Evolutionary conservation across 2,329 filamentous ascomycete species (phyloP).

Genomic region (Cordyceps farinosa): DNA sequence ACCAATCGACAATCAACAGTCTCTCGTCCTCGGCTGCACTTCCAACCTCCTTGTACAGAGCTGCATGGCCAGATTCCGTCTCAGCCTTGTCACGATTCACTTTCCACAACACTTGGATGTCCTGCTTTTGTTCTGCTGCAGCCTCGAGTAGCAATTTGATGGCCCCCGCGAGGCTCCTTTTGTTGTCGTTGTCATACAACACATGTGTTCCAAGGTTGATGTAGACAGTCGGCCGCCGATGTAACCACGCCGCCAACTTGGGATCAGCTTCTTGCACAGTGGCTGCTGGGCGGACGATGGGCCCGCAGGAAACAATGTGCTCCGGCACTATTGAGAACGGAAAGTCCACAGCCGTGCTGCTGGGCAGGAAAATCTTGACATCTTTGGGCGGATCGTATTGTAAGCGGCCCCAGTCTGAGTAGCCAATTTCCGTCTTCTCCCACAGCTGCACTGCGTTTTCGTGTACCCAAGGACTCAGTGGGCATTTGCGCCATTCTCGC

Average conservation of each 20-base stretch:
- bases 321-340: constrained; percentile 37
- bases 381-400: not conserved
- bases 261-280: constrained; percentile 39
- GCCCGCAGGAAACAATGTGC: constrained; percentile 34
- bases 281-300: constrained; percentile 40
- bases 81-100: constrained; percentile 15
- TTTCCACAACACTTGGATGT: constrained; percentile 31
- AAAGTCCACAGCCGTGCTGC: constrained; percentile 22
- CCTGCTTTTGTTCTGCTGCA: not conserved
- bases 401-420: constrained; percentile 8
- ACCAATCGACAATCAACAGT: constrained; percentile 27
- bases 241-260: constrained; percentile 41
- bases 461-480: not conserved
- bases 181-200: constrained; percentile 24
- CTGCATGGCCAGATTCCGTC: constrained; percentile 18
- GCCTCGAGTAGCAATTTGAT: constrained; percentile 17
- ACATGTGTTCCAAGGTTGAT: constrained; percentile 46
- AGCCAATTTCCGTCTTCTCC: not conserved
- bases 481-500: not conserved
- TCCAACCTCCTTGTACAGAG: constrained; percentile 21
- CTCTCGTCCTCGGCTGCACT: constrained; percentile 18
- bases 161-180: constrained; percentile 26
- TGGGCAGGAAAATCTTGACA: constrained; percentile 5
- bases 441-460: constrained; percentile 6
- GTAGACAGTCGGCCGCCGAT: constrained; percentile 39